Evolutionary conservation across 305 asterid species (phyloP).

Genomic region (Rubia tinctorum): DNA sequence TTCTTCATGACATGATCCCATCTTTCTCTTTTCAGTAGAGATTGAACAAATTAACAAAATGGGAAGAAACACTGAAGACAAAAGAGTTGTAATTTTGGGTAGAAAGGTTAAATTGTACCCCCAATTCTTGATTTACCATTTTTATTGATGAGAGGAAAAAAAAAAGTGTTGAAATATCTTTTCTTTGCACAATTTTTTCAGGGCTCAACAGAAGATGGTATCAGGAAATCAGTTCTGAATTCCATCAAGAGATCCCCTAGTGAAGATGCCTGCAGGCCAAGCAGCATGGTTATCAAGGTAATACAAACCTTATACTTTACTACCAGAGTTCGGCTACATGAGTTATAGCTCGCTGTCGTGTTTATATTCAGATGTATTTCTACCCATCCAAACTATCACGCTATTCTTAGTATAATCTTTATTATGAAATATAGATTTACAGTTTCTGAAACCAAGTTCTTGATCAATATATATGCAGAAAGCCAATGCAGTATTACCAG

Average conservation of each 20-base stretch:
- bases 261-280: conserved; percentile 44
- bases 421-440: neutral
- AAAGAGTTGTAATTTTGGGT: conserved; percentile 28
- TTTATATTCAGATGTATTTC: neutral
- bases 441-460: neutral
- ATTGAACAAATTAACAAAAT: conserved; percentile 13
- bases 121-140: neutral
- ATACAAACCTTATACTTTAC: conserved; percentile 3
- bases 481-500: conserved; percentile 65
- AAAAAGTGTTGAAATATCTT: neutral
- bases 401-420: neutral
- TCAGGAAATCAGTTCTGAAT: conserved; percentile 20
- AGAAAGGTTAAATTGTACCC: conserved; percentile 8
- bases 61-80: conserved; percentile 42
- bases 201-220: conserved; percentile 38
- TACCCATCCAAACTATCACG: neutral
- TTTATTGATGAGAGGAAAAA: neutral
- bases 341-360: neutral
- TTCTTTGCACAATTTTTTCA: neutral
- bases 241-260: neutral
- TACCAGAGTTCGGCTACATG: neutral
- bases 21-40: neutral
- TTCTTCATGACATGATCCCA: conserved; percentile 1
- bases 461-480: conserved; percentile 38
- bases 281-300: conserved; percentile 79